Evolutionary conservation across 441 rosid genomes (phyloP).

Genomic region (Gossypium trilobum): DNA sequence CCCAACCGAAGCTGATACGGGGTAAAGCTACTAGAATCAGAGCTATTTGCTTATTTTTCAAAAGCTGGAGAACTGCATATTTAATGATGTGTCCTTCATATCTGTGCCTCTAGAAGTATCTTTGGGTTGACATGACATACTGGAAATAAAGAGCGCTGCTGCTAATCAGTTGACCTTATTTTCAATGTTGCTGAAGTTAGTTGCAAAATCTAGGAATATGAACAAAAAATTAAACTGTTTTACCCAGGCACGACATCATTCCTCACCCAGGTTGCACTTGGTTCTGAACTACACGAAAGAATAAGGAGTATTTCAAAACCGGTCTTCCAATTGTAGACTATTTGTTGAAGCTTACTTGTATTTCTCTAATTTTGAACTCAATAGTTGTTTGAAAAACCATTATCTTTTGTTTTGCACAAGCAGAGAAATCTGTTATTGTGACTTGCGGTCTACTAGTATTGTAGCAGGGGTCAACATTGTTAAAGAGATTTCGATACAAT

Average conservation of each 20-base stretch:
- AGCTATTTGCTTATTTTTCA: not conserved
- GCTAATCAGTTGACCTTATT: not conserved
- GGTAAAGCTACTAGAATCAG: not conserved
- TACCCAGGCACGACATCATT: not conserved
- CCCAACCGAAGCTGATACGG: conserved; percentile 5
- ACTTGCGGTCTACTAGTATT: not conserved
- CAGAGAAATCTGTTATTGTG: not conserved
- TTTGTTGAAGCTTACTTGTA: not conserved
- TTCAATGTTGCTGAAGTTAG: not conserved
- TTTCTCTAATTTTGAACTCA: not conserved
- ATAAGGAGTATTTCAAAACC: not conserved
- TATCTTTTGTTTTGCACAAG: not conserved
- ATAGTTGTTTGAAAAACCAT: not conserved
- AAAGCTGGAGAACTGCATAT: not conserved
- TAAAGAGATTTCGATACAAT: not conserved
- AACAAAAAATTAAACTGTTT: not conserved
- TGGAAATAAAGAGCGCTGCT: not conserved
- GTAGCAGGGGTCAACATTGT: not conserved
- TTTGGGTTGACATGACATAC: not conserved
- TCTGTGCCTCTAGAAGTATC: not conserved
- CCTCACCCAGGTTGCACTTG: not conserved
- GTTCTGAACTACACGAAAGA: not conserved
- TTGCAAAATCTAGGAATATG: not conserved
- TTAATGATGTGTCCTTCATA: not conserved
- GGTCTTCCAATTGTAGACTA: not conserved